Evolutionary conservation across 257 asterid genomes (phyloP).

Genomic region (Capsicum chinense): DNA sequence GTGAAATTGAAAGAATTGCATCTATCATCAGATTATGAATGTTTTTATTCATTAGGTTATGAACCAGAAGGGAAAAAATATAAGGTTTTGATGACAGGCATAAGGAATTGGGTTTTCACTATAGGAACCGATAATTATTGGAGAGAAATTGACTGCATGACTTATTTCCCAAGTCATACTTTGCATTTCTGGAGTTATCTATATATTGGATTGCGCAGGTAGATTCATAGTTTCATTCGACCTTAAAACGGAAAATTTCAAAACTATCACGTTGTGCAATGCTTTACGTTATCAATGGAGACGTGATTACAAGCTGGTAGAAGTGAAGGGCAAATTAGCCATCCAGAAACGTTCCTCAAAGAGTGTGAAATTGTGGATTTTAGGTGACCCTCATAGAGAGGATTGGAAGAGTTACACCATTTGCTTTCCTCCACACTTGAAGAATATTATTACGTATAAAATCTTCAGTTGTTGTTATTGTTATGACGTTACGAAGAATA

Average conservation of each 20-base stretch:
- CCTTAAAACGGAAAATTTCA: not conserved
- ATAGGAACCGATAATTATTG: not conserved
- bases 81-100: not conserved
- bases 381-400: not conserved
- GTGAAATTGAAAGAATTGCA: not conserved
- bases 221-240: not conserved
- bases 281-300: too few relatives aligned
- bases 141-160: not conserved
- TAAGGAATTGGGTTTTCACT: conserved; percentile 8
- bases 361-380: not conserved
- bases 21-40: not conserved
- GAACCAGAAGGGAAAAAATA: not conserved
- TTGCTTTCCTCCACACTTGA: not conserved
- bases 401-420: not conserved
- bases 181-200: not conserved
- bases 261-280: not conserved
- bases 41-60: not conserved
- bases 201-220: not conserved
- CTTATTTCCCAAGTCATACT: not conserved
- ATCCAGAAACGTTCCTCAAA: not conserved
- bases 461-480: not conserved
- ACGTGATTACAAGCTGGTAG: not conserved
- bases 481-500: not conserved
- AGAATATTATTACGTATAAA: not conserved
- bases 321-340: not conserved